Percentiles rank a stretch among this genome's conserved stretches.
phyloP scores from a whole-genome alignment of 306 rosid species.

The Vigna angularis region DNA sequence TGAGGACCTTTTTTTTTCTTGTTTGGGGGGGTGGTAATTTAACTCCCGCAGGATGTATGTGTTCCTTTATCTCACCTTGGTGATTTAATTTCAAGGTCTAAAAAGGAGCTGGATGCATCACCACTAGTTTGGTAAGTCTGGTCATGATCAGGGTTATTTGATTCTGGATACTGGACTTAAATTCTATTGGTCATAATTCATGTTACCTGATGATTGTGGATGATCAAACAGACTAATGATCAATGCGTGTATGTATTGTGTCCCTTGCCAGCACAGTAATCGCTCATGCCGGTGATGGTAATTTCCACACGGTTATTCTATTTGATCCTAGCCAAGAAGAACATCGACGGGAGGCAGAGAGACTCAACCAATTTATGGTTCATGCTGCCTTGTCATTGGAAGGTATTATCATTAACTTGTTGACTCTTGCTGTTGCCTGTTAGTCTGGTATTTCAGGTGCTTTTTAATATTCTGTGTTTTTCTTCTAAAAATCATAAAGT shows the following conservation, averaged over 20 bases:
- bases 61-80: slow-evolving; percentile 94
- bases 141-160: slow-evolving; percentile 39
- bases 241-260: slow-evolving; percentile 40
- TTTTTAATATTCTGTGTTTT: slow-evolving; percentile 31
- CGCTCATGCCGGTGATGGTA: slow-evolving; percentile 98
- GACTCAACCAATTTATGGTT: slow-evolving; percentile 87
- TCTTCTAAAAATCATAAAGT: not conserved
- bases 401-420: slow-evolving; percentile 56
- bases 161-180: slow-evolving; percentile 21
- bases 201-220: slow-evolving; percentile 29
- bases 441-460: slow-evolving; percentile 29
- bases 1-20: not conserved
- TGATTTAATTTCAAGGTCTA: slow-evolving; percentile 82
- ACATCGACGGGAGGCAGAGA: slow-evolving; percentile 79
- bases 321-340: slow-evolving; percentile 81
- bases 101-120: slow-evolving; percentile 80
- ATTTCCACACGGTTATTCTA: slow-evolving; percentile 84
- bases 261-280: slow-evolving; percentile 71
- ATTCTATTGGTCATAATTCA: slow-evolving; percentile 23
- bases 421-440: slow-evolving; percentile 13
- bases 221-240: slow-evolving; percentile 31
- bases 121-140: slow-evolving; percentile 77
- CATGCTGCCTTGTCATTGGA: slow-evolving; percentile 85
- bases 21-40: not conserved
- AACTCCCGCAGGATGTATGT: slow-evolving; percentile 80